Evolutionary conservation across 1,139 yeast genomes (phyloP).

Genomic region (Hansenula sp.): DNA sequence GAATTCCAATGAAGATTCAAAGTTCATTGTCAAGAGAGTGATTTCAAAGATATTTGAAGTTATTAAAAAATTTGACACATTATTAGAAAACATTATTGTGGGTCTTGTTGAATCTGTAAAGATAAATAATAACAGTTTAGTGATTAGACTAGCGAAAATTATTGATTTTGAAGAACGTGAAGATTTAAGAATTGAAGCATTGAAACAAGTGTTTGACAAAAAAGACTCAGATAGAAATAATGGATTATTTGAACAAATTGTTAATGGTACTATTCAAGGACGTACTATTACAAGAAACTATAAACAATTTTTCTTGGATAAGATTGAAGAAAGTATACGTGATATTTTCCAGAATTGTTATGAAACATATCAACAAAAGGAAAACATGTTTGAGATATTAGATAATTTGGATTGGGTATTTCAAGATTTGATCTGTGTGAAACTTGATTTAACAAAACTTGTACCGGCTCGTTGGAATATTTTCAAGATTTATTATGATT

Average conservation of each 20-base stretch:
- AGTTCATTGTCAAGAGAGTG: slow-evolving; percentile 60
- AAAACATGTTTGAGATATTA: slow-evolving; percentile 48
- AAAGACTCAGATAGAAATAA: neutral
- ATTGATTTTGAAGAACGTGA: slow-evolving; percentile 77
- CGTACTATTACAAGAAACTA: slow-evolving; percentile 58
- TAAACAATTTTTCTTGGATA: slow-evolving; percentile 56
- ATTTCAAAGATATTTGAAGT: slow-evolving; percentile 41
- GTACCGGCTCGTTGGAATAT: slow-evolving; percentile 75
- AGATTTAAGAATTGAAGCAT: slow-evolving; percentile 60
- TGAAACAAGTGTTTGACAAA: slow-evolving; percentile 32
- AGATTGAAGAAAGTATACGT: slow-evolving; percentile 54
- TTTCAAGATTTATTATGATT: slow-evolving; percentile 54
- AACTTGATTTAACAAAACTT: slow-evolving; percentile 50
- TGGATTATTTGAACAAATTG: slow-evolving; percentile 29
- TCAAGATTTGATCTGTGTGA: slow-evolving; percentile 67
- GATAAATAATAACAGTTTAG: slow-evolving; percentile 60
- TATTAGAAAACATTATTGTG: slow-evolving; percentile 57
- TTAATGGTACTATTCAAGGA: slow-evolving; percentile 32
- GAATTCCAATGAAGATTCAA: slow-evolving; percentile 62
- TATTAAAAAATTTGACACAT: slow-evolving; percentile 58
- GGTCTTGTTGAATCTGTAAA: slow-evolving; percentile 67
- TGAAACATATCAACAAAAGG: slow-evolving; percentile 48
- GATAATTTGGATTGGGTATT: slow-evolving; percentile 81
- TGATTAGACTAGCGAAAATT: slow-evolving; percentile 69
- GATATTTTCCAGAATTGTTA: slow-evolving; percentile 67